Base-by-base conservation (phyloP, 108 stramenopile genomes). In the Conticribra weissflogii region DNA sequence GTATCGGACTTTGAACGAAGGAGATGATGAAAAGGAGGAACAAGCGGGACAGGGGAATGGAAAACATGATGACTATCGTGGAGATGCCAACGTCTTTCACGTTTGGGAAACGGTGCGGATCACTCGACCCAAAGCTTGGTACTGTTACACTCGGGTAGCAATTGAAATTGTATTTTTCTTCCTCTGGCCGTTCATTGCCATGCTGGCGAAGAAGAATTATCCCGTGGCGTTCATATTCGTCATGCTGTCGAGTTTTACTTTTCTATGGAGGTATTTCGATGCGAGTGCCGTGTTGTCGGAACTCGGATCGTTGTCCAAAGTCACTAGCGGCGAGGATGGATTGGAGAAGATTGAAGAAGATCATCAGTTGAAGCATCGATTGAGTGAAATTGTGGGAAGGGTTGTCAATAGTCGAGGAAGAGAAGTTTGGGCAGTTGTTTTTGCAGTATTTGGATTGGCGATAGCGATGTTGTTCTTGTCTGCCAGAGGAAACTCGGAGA, bases 81-180 rank as follows among this genome's bases (percentile, higher is more conserved):
- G 65, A 61, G 52, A 2, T 67, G 72, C 70, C 19, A 76, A 71
- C 16, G 16, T 85, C 28, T 79, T 78, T 67, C 77, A 81, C 25
- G 82, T 90, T 21, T 73, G 70, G 84, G 84, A 90, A 70, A 56
- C 36, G 3, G 71, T 72, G 2, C 56, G 68, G 19, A 66, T 85
- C 12, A 76, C 74, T 0, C 54, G 81, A 47, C 79, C 89, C 19
- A 82, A 82, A 15, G 57, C 46, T n/a, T 54, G 58, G 48, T 76
- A 79, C 23, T 87, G 86, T 63, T 86, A 78, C 55, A 22, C 66
- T 4, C 54, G 72, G 36, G 63, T 85, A 22, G 27, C 54, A 0
- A 12, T 86, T 34, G 86, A 90, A 75, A 32, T 86, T 24, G 9
- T 52, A 21, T 51, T 90, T 32, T 56, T 86, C n/a, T 85, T 85